Base-by-base conservation (phyloP, 768 basidiomycete species). In the Kwoniella bestiolae region DNA sequence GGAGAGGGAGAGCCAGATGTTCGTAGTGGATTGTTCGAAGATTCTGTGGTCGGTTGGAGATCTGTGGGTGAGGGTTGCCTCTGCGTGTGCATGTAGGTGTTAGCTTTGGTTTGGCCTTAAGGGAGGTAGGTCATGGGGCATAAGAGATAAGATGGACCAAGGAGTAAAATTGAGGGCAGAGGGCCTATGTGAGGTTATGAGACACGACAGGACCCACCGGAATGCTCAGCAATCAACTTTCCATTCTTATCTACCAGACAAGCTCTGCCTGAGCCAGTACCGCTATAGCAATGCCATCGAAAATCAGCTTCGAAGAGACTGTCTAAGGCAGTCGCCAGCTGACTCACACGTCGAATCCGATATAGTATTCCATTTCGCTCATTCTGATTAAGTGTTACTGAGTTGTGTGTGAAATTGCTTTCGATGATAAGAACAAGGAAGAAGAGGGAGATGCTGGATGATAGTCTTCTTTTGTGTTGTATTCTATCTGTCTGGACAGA, bases 261-360 rank as follows among this genome's bases (percentile, higher is more conserved):
- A 0, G 93, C 93, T 59, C 96, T 87, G 6, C 89, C 93, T 23
- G 94, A 97, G 64, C 94, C 94, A 1, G 96, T 97, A 14, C 96
- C 96, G 32, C 95, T 91, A 67, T 49, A 23, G 5, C 16, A 14
- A 3, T 49, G 11, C 11, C 23, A 49, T 4, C 16, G 14, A 14
- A 31, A 9, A 41, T 23, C 1, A 58, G 28, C 57, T 23, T 50
- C 49, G 34, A 32, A 18, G 53, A 29, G 25, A 12, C 11, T n/a
- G 29, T 56, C n/a, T 18, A 16, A 28, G 29, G n/a, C n/a, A 21
- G 23, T n/a, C n/a, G 11, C n/a, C 21, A 8, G 18, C 31, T 11
- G 32, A 65, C 83, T 73, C 56, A 83, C 83, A 84, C 84, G 72
- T 84, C 84, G 53, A 84, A 83, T 16, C 84, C 84, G 62, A 84